Conservation (phyloP, 129 eudicot genomes). For the Escallonia herrerae region DNA sequence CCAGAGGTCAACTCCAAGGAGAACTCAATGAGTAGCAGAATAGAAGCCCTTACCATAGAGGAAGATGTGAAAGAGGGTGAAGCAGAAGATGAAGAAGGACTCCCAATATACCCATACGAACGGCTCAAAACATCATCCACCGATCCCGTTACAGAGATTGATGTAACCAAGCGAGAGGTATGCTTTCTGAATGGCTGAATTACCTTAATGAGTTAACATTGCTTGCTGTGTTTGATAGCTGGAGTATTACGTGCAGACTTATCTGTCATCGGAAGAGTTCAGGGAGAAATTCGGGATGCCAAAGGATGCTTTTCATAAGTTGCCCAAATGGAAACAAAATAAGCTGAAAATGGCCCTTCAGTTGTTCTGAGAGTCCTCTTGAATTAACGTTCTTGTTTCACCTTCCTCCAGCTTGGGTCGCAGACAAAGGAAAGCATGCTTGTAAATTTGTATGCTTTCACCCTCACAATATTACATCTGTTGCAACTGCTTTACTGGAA, state of each 20-base stretch:
- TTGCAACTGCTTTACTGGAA: not conserved
- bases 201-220: not conserved
- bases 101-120: constrained; percentile 58
- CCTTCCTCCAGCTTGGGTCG: constrained; percentile 9
- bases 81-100: constrained; percentile 68
- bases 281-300: constrained; percentile 69
- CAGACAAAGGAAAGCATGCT: not conserved
- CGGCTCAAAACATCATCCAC: constrained; percentile 57
- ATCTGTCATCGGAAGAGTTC: constrained; percentile 71
- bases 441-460: too few relatives aligned
- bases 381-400: not conserved
- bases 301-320: constrained; percentile 64
- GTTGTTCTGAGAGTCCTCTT: constrained; percentile 40
- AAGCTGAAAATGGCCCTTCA: constrained; percentile 67
- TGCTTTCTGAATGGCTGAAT: not conserved
- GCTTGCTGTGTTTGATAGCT: not conserved
- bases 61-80: constrained; percentile 69
- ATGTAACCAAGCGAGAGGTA: constrained; percentile 82
- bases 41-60: constrained; percentile 49
- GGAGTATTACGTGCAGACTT: constrained; percentile 38
- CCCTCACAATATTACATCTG: too few relatives aligned
- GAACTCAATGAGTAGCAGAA: constrained; percentile 43
- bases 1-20: constrained; percentile 49
- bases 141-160: constrained; percentile 67
- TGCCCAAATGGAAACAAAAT: constrained; percentile 92